Base-by-base conservation (phyloP, 805 yeast species). In the Teunomyces lycoperdinae region DNA sequence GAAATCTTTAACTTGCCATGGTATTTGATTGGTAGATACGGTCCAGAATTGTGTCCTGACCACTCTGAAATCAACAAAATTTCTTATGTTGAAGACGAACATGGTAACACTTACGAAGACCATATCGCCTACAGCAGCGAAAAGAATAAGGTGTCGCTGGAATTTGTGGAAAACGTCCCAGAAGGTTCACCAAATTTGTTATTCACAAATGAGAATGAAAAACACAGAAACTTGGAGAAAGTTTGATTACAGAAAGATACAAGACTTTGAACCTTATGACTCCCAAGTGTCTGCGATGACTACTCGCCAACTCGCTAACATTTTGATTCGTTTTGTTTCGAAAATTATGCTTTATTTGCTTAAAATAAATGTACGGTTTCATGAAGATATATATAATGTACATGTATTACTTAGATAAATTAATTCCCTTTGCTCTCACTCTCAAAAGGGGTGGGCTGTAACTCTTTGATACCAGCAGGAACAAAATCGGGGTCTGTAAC, bases 1-100 rank as follows among this genome's bases (percentile, higher is more conserved):
- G 63, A 58, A 34, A 54, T 60, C 43, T 60, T 60, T 53, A 58
- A 55, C 50, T 55, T 60, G 47, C 64, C 64, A 30, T 60, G 64
- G 64, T 58, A 58, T 52, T 33, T 57, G 48, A 53, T 60, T 40
- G 64, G 64, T n/a, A 54, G 63, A 53, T 48, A 46, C 30, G 64
- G 64, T 27, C 57, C 60, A 7, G 55, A 52, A 46, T 57, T 60
- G 42, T 60, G 64, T 46, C 64, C 64, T 10, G 64, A 60, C 49
- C 51, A 55, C 50, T 58, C 64, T n/a, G 62, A 60, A 47, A 51
- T 60, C 36, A 52, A 51, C 55, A 56, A 51, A 50, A 58, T 60
- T 30, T 40, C 51, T 20, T 48, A 38, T 27, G 51, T 32, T 20
- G 33, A 39, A n/a, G 26, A 26, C 11, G 35, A 28, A 4, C 11